phyloP scores from a whole-genome alignment of 2,329 filamentous ascomycete genomes.

The Aspergillus glaucus region DNA sequence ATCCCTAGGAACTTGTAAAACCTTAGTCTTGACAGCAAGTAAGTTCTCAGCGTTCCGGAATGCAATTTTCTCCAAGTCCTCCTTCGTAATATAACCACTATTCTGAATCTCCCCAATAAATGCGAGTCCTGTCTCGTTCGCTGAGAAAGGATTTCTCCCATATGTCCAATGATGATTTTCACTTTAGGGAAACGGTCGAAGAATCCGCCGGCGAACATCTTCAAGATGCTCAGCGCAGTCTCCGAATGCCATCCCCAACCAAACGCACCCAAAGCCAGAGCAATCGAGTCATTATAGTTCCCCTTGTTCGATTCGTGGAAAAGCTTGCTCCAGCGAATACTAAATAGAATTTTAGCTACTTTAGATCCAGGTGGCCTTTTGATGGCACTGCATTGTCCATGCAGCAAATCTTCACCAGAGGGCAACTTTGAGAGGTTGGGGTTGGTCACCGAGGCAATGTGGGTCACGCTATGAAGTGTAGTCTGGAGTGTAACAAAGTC shows the following conservation, averaged over 20 bases:
- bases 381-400: too few species aligned
- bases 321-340: too few species aligned
- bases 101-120: slow-evolving; percentile 46
- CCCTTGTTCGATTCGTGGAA: slow-evolving; percentile 18
- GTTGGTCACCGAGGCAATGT: too few species aligned
- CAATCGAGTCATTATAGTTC: slow-evolving; percentile 24
- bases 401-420: too few species aligned
- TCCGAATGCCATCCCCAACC: slow-evolving; percentile 35
- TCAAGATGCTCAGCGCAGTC: slow-evolving; percentile 30
- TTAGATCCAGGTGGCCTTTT: too few species aligned
- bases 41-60: slow-evolving; percentile 48
- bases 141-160: slow-evolving; percentile 49
- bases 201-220: slow-evolving; percentile 47
- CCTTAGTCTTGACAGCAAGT: slow-evolving; percentile 25
- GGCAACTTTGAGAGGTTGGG: too few species aligned
- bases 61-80: slow-evolving; percentile 46
- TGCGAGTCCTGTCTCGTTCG: slow-evolving; percentile 43
- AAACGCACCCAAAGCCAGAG: slow-evolving; percentile 14
- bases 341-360: too few species aligned
- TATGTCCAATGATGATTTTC: slow-evolving; percentile 51
- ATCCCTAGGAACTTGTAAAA: too few species aligned
- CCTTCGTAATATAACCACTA: slow-evolving; percentile 45
- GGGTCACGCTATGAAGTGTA: too few species aligned
- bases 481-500: too few species aligned
- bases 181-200: slow-evolving; percentile 51